A percentile compares a stretch with the other conserved stretches of the same genome.
phyloP scores from a whole-genome alignment of 1,139 yeast species.

The Lodderomyces pseudojiufengensis region DNA sequence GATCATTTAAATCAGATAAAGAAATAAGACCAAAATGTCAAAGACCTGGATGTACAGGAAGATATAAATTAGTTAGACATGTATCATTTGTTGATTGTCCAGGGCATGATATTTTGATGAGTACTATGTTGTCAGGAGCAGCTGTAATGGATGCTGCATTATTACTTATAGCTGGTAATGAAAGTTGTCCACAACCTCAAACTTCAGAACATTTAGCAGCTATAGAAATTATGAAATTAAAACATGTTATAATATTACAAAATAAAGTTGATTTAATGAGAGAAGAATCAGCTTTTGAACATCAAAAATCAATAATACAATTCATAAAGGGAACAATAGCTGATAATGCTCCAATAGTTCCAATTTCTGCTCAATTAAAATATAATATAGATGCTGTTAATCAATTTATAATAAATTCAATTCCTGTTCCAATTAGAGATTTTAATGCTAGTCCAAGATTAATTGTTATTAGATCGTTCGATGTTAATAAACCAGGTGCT shows the following conservation, averaged over 20 bases:
- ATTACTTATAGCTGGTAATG: slow-evolving; percentile 94
- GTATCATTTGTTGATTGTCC: slow-evolving; percentile 99
- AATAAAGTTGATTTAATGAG: slow-evolving; percentile 98
- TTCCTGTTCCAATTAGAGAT: slow-evolving; percentile 96
- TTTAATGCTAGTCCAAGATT: slow-evolving; percentile 90
- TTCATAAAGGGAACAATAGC: slow-evolving; percentile 98
- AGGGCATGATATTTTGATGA: slow-evolving; percentile 99
- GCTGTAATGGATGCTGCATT: slow-evolving; percentile 99
- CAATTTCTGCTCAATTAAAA: slow-evolving; percentile 97
- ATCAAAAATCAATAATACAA: slow-evolving; percentile 84
- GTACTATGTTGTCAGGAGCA: slow-evolving; percentile 99
- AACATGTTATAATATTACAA: slow-evolving; percentile 93
- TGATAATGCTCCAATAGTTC: slow-evolving; percentile 98
- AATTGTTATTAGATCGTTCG: slow-evolving; percentile 97
- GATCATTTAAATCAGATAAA: slow-evolving; percentile 89
- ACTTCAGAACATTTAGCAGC: slow-evolving; percentile 99
- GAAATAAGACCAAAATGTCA: slow-evolving; percentile 93
- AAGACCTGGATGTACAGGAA: slow-evolving; percentile 77
- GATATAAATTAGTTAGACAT: slow-evolving; percentile 88
- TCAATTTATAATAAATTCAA: slow-evolving; percentile 90
- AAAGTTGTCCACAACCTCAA: slow-evolving; percentile 99
- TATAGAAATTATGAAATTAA: slow-evolving; percentile 97
- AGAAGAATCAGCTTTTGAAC: slow-evolving; percentile 94
- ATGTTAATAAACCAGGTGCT: slow-evolving; percentile 98
- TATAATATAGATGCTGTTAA: slow-evolving; percentile 98